Conservation (phyloP, 495 filamentous ascomycete species). For the Rusavskia elegans region DNA sequence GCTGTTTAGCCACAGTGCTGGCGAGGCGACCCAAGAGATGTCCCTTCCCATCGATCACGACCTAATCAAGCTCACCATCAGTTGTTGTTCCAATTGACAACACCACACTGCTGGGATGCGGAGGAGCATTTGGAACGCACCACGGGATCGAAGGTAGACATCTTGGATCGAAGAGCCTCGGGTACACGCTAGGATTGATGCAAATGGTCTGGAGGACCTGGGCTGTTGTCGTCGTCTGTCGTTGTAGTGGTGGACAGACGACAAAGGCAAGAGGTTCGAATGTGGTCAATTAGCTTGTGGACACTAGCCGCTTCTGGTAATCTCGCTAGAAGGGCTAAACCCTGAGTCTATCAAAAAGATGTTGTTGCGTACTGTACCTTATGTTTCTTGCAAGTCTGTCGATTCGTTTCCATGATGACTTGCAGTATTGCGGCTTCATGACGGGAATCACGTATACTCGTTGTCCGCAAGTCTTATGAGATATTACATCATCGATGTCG, state of each 20-base stretch:
- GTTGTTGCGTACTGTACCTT: no score
- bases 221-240: background rate
- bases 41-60: slow-evolving; percentile 99
- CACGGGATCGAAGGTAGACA: slow-evolving; percentile 96
- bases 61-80: slow-evolving; percentile 30
- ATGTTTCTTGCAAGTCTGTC: no score
- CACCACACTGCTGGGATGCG: no score
- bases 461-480: no score
- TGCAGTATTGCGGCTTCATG: no score
- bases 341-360: background rate
- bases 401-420: no score
- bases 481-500: no score
- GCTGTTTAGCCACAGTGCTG: slow-evolving; percentile 97
- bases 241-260: background rate
- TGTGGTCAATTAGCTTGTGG: background rate
- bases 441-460: no score
- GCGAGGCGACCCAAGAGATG: slow-evolving; percentile 98
- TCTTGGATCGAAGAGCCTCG: slow-evolving; percentile 37
- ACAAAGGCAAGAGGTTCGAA: background rate
- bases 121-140: slow-evolving; percentile 39
- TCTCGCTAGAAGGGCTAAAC: background rate
- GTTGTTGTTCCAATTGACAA: background rate
- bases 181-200: background rate
- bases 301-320: background rate
- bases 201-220: background rate